Percentiles rank a stretch among this genome's conserved stretches.
Evolutionary conservation across 352 stramenopile species (phyloP).

Genomic region (Globisporangium mamillatum): DNA sequence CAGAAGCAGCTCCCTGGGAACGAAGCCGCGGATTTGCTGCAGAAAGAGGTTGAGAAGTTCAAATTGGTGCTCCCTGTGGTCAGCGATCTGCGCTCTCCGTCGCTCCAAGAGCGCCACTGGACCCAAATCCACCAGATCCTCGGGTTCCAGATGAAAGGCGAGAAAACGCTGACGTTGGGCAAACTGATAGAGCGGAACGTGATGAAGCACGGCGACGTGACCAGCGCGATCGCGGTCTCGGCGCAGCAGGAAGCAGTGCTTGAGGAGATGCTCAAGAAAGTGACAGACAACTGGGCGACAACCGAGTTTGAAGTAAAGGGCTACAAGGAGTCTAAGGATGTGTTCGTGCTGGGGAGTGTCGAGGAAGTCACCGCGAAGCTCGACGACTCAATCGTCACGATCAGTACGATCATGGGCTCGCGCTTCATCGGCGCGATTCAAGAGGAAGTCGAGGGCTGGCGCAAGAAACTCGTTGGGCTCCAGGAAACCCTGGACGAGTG

Average conservation of each 20-base stretch:
- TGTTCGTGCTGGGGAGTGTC: slow-evolving; percentile 91
- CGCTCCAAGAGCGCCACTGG: slow-evolving; percentile 80
- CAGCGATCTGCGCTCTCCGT: slow-evolving; percentile 57
- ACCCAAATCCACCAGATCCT: slow-evolving; percentile 69
- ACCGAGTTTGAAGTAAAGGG: slow-evolving; percentile 91
- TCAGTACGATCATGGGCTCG: slow-evolving; percentile 91
- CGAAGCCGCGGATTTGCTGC: slow-evolving; percentile 76
- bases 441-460: slow-evolving; percentile 87
- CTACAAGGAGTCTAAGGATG: slow-evolving; percentile 93
- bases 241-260: slow-evolving; percentile 90
- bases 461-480: slow-evolving; percentile 76
- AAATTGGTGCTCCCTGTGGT: slow-evolving; percentile 83
- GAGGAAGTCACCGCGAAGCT: slow-evolving; percentile 90
- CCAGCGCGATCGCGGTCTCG: slow-evolving; percentile 80
- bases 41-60: slow-evolving; percentile 88
- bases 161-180: slow-evolving; percentile 76
- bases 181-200: slow-evolving; percentile 87
- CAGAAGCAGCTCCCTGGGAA: slow-evolving; percentile 88
- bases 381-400: slow-evolving; percentile 92
- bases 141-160: slow-evolving; percentile 87
- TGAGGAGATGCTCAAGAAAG: slow-evolving; percentile 93
- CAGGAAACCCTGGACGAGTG: slow-evolving; percentile 89
- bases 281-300: slow-evolving; percentile 86
- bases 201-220: slow-evolving; percentile 83
- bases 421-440: slow-evolving; percentile 90